phyloP scores from a whole-genome alignment of 2,329 filamentous ascomycete species.

The Macrophomina phaseolina region DNA sequence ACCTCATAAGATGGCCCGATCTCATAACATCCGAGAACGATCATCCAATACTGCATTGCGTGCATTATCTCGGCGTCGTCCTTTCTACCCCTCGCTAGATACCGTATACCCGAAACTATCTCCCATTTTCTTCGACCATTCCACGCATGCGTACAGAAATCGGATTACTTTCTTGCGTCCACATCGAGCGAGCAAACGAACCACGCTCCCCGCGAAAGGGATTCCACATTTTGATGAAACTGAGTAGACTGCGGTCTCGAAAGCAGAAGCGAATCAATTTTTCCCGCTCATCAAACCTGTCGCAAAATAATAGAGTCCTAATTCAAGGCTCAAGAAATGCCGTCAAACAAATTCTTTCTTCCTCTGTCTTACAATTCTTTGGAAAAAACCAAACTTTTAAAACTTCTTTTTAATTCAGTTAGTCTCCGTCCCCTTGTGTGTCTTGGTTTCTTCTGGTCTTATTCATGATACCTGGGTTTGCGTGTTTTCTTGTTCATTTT shows the following conservation, averaged over 20 bases:
- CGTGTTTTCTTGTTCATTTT: constrained; percentile 7
- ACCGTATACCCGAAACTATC: constrained; percentile 19
- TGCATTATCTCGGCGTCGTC: constrained; percentile 24
- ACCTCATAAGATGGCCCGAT: constrained; percentile 7
- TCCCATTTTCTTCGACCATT: constrained; percentile 1
- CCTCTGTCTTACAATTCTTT: constrained; percentile 4
- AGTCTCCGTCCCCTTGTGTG: constrained; percentile 5
- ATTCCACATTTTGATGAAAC: not conserved
- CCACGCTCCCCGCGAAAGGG: not conserved
- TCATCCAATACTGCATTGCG: constrained; percentile 8
- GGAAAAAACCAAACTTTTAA: not conserved
- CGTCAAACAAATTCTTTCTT: constrained; percentile 16
- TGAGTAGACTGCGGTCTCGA: constrained; percentile 15
- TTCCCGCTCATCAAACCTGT: not conserved
- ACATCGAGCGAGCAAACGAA: constrained; percentile 6
- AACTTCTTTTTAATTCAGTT: constrained; percentile 13
- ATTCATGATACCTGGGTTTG: constrained; percentile 26
- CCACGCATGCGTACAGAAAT: constrained; percentile 1
- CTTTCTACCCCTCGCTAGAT: constrained; percentile 11
- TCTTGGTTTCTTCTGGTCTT: constrained; percentile 9
- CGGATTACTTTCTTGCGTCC: not conserved
- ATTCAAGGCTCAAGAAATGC: not conserved
- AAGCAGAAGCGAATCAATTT: constrained; percentile 2
- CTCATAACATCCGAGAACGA: constrained; percentile 15
- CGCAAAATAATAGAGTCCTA: not conserved